These are phyloP conservation scores for Aspergillus hiratsukae DNA, from an alignment of 2,329 filamentous ascomycete genomes.

Conservation along the genomic window DNA sequence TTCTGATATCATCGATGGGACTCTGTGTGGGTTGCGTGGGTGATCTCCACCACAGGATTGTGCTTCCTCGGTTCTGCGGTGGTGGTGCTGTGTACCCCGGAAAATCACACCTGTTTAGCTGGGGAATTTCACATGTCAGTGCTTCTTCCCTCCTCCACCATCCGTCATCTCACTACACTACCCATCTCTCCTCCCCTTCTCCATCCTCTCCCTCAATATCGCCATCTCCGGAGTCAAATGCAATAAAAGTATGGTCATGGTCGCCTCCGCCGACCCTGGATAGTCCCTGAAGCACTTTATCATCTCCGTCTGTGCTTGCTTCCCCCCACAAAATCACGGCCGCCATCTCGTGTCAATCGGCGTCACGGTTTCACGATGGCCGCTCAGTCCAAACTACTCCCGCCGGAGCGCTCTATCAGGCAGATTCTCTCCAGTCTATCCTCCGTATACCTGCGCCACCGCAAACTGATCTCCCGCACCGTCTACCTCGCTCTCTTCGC, in stretches of 20 bases:
- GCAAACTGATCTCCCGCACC: conserved; percentile 74
- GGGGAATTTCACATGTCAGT: conserved; percentile 17
- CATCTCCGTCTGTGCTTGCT: neutral
- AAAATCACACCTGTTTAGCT: neutral
- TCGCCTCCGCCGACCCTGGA: conserved; percentile 17
- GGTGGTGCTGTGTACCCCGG: neutral
- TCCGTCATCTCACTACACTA: neutral
- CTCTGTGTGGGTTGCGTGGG: neutral
- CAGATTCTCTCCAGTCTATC: conserved; percentile 63
- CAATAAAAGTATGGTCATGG: conserved; percentile 15
- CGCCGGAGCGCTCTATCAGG: conserved; percentile 62
- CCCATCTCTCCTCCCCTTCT: neutral
- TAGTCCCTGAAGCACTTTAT: conserved; percentile 9
- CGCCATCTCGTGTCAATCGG: conserved; percentile 11
- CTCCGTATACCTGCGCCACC: conserved; percentile 70
- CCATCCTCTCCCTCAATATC: neutral
- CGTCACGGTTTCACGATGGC: conserved; percentile 52
- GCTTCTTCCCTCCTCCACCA: neutral
- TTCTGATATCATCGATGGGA: no score
- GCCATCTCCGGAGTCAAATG: neutral
- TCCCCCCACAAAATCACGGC: neutral
- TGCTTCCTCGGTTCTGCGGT: neutral
- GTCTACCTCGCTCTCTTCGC: conserved; percentile 80
- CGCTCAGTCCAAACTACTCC: conserved; percentile 66
- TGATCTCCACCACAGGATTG: neutral